Evolutionary conservation across 768 basidiomycete genomes (phyloP).

Genomic region (Rhizopogon rudus): DNA sequence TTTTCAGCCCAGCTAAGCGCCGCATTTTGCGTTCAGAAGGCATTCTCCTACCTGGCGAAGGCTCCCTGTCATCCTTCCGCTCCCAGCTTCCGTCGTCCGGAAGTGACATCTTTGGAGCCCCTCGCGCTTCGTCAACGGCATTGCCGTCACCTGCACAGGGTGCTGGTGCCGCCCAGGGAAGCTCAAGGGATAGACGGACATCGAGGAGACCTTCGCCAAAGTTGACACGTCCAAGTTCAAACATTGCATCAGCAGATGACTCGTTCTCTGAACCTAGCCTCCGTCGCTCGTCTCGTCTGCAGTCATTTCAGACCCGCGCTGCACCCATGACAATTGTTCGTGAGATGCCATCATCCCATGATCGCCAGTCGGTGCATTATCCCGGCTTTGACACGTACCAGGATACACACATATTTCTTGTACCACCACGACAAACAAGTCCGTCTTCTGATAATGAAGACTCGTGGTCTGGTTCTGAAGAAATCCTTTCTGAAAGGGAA

Average conservation of each 20-base stretch:
- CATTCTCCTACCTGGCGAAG: slow-evolving; percentile 28
- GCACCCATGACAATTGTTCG: slow-evolving; percentile 27
- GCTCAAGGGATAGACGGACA: slow-evolving; percentile 8
- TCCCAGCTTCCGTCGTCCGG: not conserved
- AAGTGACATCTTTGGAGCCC: slow-evolving; percentile 37
- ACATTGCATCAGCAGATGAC: slow-evolving; percentile 4
- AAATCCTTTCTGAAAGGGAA: slow-evolving; percentile 30
- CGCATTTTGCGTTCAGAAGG: slow-evolving; percentile 58
- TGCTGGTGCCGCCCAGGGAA: slow-evolving; percentile 12
- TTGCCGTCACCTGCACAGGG: not conserved
- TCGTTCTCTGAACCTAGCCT: not conserved
- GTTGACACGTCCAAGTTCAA: slow-evolving; percentile 12
- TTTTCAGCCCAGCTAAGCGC: slow-evolving; percentile 63
- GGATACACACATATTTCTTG: slow-evolving; percentile 29
- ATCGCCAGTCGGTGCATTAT: slow-evolving; percentile 58
- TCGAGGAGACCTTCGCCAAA: slow-evolving; percentile 18
- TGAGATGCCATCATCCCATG: slow-evolving; percentile 35
- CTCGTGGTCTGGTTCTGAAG: not conserved
- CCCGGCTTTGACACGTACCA: slow-evolving; percentile 60
- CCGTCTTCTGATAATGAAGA: slow-evolving; percentile 2
- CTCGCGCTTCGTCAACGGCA: slow-evolving; percentile 24
- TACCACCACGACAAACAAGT: not conserved
- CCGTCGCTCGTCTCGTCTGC: slow-evolving; percentile 9
- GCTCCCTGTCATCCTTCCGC: not conserved
- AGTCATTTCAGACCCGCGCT: slow-evolving; percentile 9